These are phyloP conservation scores for Pascua sp. DNA, from an alignment of 1,284 basidiomycete species.

Conservation along the genomic window DNA sequence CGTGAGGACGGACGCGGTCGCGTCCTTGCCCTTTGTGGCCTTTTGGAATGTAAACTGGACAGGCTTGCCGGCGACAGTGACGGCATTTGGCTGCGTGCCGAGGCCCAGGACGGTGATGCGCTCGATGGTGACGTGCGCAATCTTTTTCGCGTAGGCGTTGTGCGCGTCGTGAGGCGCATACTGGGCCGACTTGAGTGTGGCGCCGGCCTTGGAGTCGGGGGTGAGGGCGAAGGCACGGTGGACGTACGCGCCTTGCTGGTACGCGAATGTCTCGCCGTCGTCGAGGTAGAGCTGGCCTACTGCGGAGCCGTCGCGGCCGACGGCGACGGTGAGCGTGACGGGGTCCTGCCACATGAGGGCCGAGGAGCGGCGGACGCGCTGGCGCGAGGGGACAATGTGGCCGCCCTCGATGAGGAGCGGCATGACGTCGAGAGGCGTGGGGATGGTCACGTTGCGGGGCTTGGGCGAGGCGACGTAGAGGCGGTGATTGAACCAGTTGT, in stretches of 20 bases:
- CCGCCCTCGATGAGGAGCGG: conserved; percentile 91
- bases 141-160: conserved; percentile 67
- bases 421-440: conserved; percentile 71
- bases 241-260: conserved; percentile 73
- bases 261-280: conserved; percentile 82
- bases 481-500: conserved; percentile 78
- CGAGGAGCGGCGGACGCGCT: conserved; percentile 80
- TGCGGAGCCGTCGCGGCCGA: conserved; percentile 65
- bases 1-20: conserved; percentile 60
- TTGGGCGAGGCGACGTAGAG: conserved; percentile 63
- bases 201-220: conserved; percentile 50
- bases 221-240: conserved; percentile 72
- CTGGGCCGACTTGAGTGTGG: conserved; percentile 41
- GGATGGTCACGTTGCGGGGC: conserved; percentile 66
- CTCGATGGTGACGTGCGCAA: conserved; percentile 70
- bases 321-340: conserved; percentile 82
- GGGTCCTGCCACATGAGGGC: conserved; percentile 87
- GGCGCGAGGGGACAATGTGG: conserved; percentile 79
- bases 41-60: conserved; percentile 53
- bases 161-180: conserved; percentile 53
- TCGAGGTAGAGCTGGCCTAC: conserved; percentile 88
- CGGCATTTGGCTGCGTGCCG: conserved; percentile 57
- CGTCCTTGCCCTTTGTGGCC: conserved; percentile 48
- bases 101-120: conserved; percentile 75
- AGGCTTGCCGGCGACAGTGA: conserved; percentile 52